Evolutionary conservation across 2,329 filamentous ascomycete genomes (phyloP), one percentile per base, ranked within the genome.

Genomic region (Penicillium hordei): DNA sequence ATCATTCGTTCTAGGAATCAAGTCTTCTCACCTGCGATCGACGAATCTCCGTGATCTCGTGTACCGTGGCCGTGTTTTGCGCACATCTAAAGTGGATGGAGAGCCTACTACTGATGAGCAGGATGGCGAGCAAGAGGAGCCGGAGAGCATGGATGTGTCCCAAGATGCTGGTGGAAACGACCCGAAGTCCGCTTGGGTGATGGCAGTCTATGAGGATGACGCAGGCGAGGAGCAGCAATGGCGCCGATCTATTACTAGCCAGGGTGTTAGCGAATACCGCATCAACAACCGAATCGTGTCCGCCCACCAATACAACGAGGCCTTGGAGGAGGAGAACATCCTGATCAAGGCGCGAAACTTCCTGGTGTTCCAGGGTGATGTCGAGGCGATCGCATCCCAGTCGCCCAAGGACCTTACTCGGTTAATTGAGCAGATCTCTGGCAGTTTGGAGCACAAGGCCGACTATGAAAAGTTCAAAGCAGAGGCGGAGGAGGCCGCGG

Each of bases 131-230:
- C 83, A 86, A 54, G 83, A 86, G 54, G 87, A 85, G 36, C 70
- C 78, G 75, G 65, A 84, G 13, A 52, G 60, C 39, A 82, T 83
- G 33, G 84, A 89, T 66, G 83, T 85, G 52, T 83, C 86, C 55
- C 88, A 86, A n/a, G 74, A 75, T 46, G 55, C 65, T 6, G 86
- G 84, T 42, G 73, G 83, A 55, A 85, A 86, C 63, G 93, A 99
- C 68, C 94, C 94, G 0, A 94, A 93, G 74, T 94, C 88, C 3
- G 95, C 94, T 3, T 99, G 93, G 93, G 95, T 99, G 15, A 97
- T 97, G 92, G 94, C 94, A 31, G 93, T 99, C 17, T 99, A 97
- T 75, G 93, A 97, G 73, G 94, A 99, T 71, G 94, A 99, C 72
- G 92, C 92, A 2, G 93, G 92, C 46, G 91, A 96, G 69, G 91